These are phyloP conservation scores for Diversispora epigaea DNA, from an alignment of 192 early-diverging fungal species.

Conservation along the genomic window DNA sequence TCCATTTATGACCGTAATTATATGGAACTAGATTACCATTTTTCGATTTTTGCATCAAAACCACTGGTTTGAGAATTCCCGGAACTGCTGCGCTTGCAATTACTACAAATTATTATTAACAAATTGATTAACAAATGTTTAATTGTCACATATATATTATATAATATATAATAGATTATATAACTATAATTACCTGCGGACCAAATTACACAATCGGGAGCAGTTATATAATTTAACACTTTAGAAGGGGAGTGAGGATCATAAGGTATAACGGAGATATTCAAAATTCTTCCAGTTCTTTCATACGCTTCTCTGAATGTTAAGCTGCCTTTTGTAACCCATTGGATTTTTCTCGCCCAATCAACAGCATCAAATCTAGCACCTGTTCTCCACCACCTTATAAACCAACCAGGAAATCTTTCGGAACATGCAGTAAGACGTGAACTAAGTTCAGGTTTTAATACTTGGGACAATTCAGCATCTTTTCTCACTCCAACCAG, in stretches of 20 bases:
- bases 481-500: conserved; percentile 70
- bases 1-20: conserved; percentile 73
- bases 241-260: conserved; percentile 76
- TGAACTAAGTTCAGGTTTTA: conserved; percentile 51
- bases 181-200: conserved; percentile 57
- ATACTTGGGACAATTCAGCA: conserved; percentile 56
- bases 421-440: conserved; percentile 58
- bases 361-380: conserved; percentile 60
- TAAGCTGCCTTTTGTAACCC: conserved; percentile 71
- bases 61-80: conserved; percentile 77
- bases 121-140: background rate
- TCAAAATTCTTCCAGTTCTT: conserved; percentile 82
- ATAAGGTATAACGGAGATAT: conserved; percentile 76
- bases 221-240: conserved; percentile 85
- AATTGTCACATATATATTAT: background rate
- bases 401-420: conserved; percentile 41
- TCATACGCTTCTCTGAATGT: conserved; percentile 92
- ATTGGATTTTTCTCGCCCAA: conserved; percentile 65
- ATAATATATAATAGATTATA: background rate
- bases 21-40: conserved; percentile 69
- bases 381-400: conserved; percentile 45
- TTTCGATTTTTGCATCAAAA: conserved; percentile 75
- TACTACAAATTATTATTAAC: conserved; percentile 37
- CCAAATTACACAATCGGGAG: conserved; percentile 83
- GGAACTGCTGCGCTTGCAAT: conserved; percentile 87